phyloP scores from a whole-genome alignment of 345 rosid genomes.

The Linum usitatissimum region DNA sequence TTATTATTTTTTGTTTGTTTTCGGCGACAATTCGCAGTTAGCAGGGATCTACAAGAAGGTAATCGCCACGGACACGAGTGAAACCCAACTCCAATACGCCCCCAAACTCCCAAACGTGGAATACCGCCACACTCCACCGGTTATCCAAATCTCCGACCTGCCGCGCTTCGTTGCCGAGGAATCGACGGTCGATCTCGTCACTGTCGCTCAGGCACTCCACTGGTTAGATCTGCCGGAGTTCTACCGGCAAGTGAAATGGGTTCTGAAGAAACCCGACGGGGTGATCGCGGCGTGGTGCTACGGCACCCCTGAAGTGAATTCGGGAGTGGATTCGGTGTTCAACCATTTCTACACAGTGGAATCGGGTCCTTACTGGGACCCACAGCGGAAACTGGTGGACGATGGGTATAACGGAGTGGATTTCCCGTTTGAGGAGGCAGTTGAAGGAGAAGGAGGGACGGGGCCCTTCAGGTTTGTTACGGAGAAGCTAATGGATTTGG shows the following conservation, averaged over 20 bases:
- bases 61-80: slow-evolving; percentile 75
- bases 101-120: slow-evolving; percentile 44
- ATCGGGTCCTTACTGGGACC: slow-evolving; percentile 45
- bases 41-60: slow-evolving; percentile 59
- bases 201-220: slow-evolving; percentile 71
- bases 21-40: slow-evolving; percentile 28
- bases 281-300: slow-evolving; percentile 84
- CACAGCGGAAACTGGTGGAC: slow-evolving; percentile 47
- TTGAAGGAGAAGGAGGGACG: slow-evolving; percentile 30
- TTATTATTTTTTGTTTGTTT: no score
- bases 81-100: slow-evolving; percentile 51
- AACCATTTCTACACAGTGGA: slow-evolving; percentile 32
- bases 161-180: slow-evolving; percentile 26
- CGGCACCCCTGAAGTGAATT: slow-evolving; percentile 46
- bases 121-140: slow-evolving; percentile 47
- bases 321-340: slow-evolving; percentile 41
- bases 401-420: slow-evolving; percentile 36
- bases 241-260: slow-evolving; percentile 48
- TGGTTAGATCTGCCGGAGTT: slow-evolving; percentile 58
- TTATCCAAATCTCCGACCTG: slow-evolving; percentile 33
- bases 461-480: slow-evolving; percentile 48
- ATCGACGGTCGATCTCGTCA: slow-evolving; percentile 52
- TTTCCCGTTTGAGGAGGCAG: slow-evolving; percentile 63
- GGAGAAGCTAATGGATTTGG: slow-evolving; percentile 48
- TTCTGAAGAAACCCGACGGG: slow-evolving; percentile 65